These are phyloP conservation scores for Euphorbia pulcherrima DNA, from an alignment of 345 rosid species.

Conservation along the genomic window DNA sequence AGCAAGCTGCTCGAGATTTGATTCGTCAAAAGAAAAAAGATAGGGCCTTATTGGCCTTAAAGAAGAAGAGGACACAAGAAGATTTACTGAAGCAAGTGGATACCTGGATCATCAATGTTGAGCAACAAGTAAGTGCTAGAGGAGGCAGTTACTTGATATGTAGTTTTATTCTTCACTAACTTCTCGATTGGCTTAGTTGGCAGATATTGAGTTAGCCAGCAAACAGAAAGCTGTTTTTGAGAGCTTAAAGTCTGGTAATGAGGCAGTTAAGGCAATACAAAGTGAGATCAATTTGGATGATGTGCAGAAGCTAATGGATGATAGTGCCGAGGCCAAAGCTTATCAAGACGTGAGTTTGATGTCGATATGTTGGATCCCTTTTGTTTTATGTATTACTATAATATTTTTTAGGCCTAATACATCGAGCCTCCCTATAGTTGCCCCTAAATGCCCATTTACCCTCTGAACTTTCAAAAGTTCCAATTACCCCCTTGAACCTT, in stretches of 20 bases:
- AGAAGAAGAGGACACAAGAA: constrained; percentile 93
- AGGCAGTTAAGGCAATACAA: constrained; percentile 83
- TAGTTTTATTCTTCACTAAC: not conserved
- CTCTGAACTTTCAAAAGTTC: too few relatives aligned
- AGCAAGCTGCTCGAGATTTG: constrained; percentile 81
- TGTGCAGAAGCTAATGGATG: constrained; percentile 95
- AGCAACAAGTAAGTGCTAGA: constrained; percentile 69
- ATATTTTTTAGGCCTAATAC: too few relatives aligned
- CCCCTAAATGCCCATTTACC: too few relatives aligned
- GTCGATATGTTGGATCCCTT: not conserved
- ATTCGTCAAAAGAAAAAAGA: constrained; percentile 80
- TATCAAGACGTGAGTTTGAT: constrained; percentile 79
- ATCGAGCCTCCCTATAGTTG: too few relatives aligned
- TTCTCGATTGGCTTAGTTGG: constrained; percentile 47
- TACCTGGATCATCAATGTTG: constrained; percentile 87
- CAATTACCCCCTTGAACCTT: too few relatives aligned
- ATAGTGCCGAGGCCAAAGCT: constrained; percentile 85
- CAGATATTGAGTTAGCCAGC: constrained; percentile 90
- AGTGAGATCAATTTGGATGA: constrained; percentile 83
- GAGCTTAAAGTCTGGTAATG: constrained; percentile 74
- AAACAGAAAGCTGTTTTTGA: constrained; percentile 96
- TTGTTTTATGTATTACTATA: not conserved
- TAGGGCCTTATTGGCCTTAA: constrained; percentile 83
- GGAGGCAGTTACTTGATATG: not conserved
- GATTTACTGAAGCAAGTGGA: constrained; percentile 89